Evolutionary conservation across 768 basidiomycete species (phyloP), one percentile per base, ranked within the genome.

Genomic region (Pisolithus microcarpus): DNA sequence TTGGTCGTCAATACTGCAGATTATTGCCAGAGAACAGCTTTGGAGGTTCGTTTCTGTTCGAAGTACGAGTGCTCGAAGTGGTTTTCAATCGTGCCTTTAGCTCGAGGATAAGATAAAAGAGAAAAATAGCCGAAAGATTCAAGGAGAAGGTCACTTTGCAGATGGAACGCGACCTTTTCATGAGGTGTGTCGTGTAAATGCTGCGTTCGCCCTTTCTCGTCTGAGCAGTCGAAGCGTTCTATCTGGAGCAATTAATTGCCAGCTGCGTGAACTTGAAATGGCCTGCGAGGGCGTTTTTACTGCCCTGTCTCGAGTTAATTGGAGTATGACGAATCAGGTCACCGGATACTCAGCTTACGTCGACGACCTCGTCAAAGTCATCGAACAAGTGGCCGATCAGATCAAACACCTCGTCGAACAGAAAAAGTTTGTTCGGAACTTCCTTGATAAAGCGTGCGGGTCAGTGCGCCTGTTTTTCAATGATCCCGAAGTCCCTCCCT

Each of bases 1-100:
- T 72, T 91, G n/a, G 70, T 95, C 23, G 84, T 99, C 62, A 98
- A 99, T 61, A 99, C 96, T 0, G 95, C 94, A 1, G 94, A 98
- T 63, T 99, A 98, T 64, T 99, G 96, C 62, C 88, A 93, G 56
- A 82, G 80, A 1, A 99, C 95, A 2, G 90, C 94, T 1, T 62
- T 82, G 18, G 91, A 96, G 79, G 93, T 86, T 58, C 9, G 72
- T 52, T 10, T 43, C 48, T 30, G 1, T 34, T 44, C 19, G 13
- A 2, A 38, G 49, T 31, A 23, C 18, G 28, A 49, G 39, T 18
- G 28, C 45, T 54, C 15, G 10, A 60, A 23, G 21, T 1, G 34
- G 34, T 40, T 55, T 13, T 34, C 8, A 9, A 16, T 23, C 36
- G 21, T 26, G 13, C 23, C 13, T 46, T 21, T 62, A 97, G 91